Conservation (phyloP, 192 early-diverging fungal species). For the Coemansia erecta region DNA sequence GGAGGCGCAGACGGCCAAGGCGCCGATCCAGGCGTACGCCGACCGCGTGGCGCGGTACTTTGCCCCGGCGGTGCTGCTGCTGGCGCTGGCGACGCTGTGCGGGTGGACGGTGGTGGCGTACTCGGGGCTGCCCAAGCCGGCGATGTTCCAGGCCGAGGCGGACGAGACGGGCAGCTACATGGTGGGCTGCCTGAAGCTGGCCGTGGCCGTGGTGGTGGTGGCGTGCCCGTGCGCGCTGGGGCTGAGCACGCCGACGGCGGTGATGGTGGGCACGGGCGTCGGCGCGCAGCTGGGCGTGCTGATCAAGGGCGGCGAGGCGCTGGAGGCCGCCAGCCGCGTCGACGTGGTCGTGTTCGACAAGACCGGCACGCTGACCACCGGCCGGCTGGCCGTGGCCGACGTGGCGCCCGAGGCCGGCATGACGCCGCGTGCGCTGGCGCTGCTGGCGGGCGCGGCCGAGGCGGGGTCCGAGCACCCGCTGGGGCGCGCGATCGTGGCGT, state of each 20-base stretch:
- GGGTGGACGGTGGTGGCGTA: slow-evolving; percentile 71
- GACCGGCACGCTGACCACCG: slow-evolving; percentile 91
- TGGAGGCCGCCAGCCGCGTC: slow-evolving; percentile 78
- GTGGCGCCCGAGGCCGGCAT: slow-evolving; percentile 32
- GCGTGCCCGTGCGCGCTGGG: slow-evolving; percentile 97
- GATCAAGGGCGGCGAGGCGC: slow-evolving; percentile 89
- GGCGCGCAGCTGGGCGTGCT: slow-evolving; percentile 93
- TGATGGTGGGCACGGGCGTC: slow-evolving; percentile 98
- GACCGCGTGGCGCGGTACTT: slow-evolving; percentile 88
- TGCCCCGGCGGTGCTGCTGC: slow-evolving; percentile 79
- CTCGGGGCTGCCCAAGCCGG: slow-evolving; percentile 41
- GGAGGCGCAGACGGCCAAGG: slow-evolving; percentile 91
- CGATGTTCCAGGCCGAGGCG: slow-evolving; percentile 49
- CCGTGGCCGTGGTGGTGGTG: slow-evolving; percentile 93
- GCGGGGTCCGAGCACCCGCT: slow-evolving; percentile 85
- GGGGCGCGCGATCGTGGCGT: slow-evolving; percentile 68
- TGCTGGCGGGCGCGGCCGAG: slow-evolving; percentile 78
- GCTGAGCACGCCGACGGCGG: slow-evolving; percentile 93
- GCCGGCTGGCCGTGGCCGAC: slow-evolving; percentile 64
- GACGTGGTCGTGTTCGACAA: slow-evolving; percentile 96
- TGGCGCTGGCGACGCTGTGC: slow-evolving; percentile 71
- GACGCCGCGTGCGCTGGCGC: slow-evolving; percentile 55
- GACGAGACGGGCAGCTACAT: slow-evolving; percentile 64
- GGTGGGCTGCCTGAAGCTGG: slow-evolving; percentile 80
- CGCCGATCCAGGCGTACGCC: slow-evolving; percentile 92